These are phyloP conservation scores for Fusarium neocosmosporiellum DNA, from an alignment of 2,329 filamentous ascomycete genomes.

Conservation along the genomic window DNA sequence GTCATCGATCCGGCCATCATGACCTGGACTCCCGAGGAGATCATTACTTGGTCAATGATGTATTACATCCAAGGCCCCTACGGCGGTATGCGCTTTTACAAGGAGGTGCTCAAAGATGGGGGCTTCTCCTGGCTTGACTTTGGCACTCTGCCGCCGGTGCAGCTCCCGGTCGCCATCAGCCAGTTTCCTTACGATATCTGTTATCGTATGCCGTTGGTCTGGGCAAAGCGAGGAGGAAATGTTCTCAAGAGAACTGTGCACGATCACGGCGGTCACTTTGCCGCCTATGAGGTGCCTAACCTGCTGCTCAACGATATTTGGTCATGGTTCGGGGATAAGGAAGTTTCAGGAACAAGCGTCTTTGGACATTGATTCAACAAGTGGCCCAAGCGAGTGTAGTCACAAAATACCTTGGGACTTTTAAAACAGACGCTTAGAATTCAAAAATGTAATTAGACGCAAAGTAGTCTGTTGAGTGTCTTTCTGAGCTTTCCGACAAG, in stretches of 20 bases:
- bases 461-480: neutral
- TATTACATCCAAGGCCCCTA: neutral
- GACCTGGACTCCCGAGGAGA: neutral
- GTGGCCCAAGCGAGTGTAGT: neutral
- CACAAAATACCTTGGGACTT: neutral
- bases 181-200: neutral
- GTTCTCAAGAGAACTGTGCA: neutral
- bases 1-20: neutral
- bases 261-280: neutral
- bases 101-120: neutral
- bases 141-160: neutral
- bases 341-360: neutral
- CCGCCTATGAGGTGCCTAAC: neutral
- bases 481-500: neutral
- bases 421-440: neutral
- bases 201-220: neutral
- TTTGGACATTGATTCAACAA: neutral
- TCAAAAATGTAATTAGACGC: neutral
- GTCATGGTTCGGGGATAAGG: neutral
- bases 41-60: neutral
- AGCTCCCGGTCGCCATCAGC: neutral
- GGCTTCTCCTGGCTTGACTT: neutral
- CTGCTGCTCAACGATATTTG: neutral
- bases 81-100: neutral
- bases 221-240: neutral